These are phyloP conservation scores for Halophytophthora batemanensis DNA, from an alignment of 352 stramenopile species.

Conservation along the genomic window DNA sequence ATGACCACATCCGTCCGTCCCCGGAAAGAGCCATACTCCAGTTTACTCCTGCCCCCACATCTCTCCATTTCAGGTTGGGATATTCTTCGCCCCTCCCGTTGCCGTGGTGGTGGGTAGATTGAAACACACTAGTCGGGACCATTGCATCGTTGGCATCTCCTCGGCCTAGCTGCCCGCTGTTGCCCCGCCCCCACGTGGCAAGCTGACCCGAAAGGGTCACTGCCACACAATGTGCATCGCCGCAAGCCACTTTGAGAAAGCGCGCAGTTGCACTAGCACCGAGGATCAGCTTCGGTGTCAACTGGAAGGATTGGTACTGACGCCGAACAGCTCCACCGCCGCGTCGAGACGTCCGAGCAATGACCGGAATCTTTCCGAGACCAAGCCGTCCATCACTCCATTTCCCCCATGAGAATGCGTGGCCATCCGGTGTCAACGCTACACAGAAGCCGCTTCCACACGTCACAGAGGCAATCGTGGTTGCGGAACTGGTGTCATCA, in stretches of 20 bases:
- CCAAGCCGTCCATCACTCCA: conserved; percentile 72
- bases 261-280: conserved; percentile 1
- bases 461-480: conserved; percentile 29
- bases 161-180: conserved; percentile 77
- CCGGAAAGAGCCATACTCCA: conserved; percentile 76
- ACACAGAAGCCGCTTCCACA: conserved; percentile 83
- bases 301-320: conserved; percentile 64
- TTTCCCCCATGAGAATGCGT: conserved; percentile 80
- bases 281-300: conserved; percentile 27
- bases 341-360: conserved; percentile 36
- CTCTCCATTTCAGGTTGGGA: conserved; percentile 22
- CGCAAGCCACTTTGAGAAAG: conserved; percentile 54
- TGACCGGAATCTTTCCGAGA: conserved; percentile 55
- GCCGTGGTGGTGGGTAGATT: background rate
- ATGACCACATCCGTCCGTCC: conserved; percentile 72
- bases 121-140: conserved; percentile 15
- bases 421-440: conserved; percentile 45
- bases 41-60: conserved; percentile 66
- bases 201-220: conserved; percentile 50
- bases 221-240: conserved; percentile 75
- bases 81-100: conserved; percentile 5
- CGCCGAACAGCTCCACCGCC: conserved; percentile 27
- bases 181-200: conserved; percentile 76
- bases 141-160: conserved; percentile 38
- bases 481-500: background rate